Evolutionary conservation across 176 grass and related monocot species (phyloP).

Genomic region (Carex littledalei): DNA sequence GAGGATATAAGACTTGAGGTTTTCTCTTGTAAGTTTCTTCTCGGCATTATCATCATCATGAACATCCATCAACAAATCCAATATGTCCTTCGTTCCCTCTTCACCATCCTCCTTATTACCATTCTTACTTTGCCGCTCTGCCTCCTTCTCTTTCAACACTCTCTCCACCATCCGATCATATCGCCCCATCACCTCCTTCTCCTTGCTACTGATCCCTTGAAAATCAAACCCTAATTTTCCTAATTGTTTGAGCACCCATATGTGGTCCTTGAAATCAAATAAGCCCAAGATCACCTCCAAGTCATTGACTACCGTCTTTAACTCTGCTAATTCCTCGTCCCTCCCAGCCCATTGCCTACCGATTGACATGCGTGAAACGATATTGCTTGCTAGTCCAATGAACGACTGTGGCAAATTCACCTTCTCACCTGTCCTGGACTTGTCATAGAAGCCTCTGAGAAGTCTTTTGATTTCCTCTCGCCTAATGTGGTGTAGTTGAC

Average conservation of each 20-base stretch:
- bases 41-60: slow-evolving; percentile 21
- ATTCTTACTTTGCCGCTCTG: background rate
- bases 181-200: slow-evolving; percentile 27
- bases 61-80: slow-evolving; percentile 34
- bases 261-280: slow-evolving; percentile 60
- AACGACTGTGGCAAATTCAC: slow-evolving; percentile 38
- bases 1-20: slow-evolving; percentile 28
- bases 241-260: slow-evolving; percentile 27
- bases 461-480: slow-evolving; percentile 43
- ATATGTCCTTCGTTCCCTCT: background rate
- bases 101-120: background rate
- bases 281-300: slow-evolving; percentile 39
- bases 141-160: slow-evolving; percentile 22
- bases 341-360: slow-evolving; percentile 27
- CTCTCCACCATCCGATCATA: slow-evolving; percentile 62
- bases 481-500: slow-evolving; percentile 41
- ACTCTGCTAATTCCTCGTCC: slow-evolving; percentile 36
- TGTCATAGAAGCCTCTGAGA: slow-evolving; percentile 1
- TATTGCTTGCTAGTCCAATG: slow-evolving; percentile 42
- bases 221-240: slow-evolving; percentile 32
- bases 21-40: slow-evolving; percentile 22
- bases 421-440: background rate
- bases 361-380: slow-evolving; percentile 47
- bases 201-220: slow-evolving; percentile 46
- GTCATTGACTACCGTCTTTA: slow-evolving; percentile 29